Percentiles rank a stretch among this genome's conserved stretches.
phyloP scores from a whole-genome alignment of 1,284 basidiomycete species.

The Austroboletus novae-zelandiae region DNA sequence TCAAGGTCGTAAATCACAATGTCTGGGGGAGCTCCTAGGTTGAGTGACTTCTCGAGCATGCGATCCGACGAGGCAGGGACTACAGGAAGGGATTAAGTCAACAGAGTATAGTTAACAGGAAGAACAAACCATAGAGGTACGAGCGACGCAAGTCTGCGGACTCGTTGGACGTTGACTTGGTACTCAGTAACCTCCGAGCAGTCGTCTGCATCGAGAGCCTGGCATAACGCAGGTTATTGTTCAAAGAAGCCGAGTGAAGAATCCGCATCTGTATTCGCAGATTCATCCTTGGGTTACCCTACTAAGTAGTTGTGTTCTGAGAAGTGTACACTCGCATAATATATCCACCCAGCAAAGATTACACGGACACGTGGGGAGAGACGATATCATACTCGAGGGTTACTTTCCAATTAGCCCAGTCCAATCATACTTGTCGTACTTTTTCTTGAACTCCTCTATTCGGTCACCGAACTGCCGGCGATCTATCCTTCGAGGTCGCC shows the following conservation, averaged over 20 bases:
- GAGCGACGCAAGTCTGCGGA: constrained; percentile 45
- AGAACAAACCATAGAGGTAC: constrained; percentile 54
- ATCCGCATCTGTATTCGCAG: neutral
- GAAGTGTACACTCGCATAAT: too few species aligned
- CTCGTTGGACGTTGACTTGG: constrained; percentile 13
- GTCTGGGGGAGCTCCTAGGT: constrained; percentile 53
- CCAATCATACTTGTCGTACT: constrained; percentile 77
- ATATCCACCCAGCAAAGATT: neutral
- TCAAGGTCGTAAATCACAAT: constrained; percentile 85
- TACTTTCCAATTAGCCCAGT: constrained; percentile 61
- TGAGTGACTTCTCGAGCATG: constrained; percentile 79
- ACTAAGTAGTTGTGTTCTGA: too few species aligned
- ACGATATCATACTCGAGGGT: neutral
- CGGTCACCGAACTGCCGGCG: constrained; percentile 68
- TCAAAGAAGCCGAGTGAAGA: neutral
- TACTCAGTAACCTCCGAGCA: constrained; percentile 18
- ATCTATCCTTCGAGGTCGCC: constrained; percentile 76
- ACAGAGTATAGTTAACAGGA: neutral
- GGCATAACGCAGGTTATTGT: neutral
- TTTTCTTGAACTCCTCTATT: constrained; percentile 63
- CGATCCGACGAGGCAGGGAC: constrained; percentile 76
- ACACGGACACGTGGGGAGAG: neutral
- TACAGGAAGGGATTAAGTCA: constrained; percentile 20
- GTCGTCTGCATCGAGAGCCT: neutral
- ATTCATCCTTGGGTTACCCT: neutral